Evolutionary conservation across 306 rosid genomes (phyloP), one percentile per base, ranked within the genome.

Genomic region (Fragaria ananassa): DNA sequence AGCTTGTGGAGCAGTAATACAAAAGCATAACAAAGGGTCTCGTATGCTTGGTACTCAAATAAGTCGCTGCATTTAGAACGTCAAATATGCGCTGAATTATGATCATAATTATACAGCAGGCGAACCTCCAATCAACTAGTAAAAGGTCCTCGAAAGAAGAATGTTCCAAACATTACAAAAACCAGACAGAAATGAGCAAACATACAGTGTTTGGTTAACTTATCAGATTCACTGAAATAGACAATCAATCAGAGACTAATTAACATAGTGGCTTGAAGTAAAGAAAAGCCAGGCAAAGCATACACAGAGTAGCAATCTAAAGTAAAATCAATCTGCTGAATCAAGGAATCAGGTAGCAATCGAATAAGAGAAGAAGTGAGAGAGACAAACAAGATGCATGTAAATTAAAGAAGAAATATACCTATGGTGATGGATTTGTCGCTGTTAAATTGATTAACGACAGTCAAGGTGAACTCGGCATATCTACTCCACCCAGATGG

Each of bases 401-500:
- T n/a, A 56, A 46, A 6, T 19, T 3, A 12, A 10, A 72, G 17
- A 5, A 50, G 21, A 35, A 37, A 15, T 4, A 62, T 37, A 72
- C 76, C 76, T 13, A 72, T 56, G 23, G 67, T 72, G 2, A 72
- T 56, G 8, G 76, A 56, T 34, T 72, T 54, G 58, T 72, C 23
- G 27, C 23, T 13, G 37, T 72, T 14, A 21, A 72, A 14, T 72
- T 72, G 76, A 57, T 72, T 72, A 9, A 72, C 76, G 9, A 72
- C 67, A 23, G 76, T 72, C 76, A 72, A 56, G 25, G 67, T 39
- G 51, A 72, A 72, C 9, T 72, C 66, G 2, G 76, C 66, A 56
- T 72, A 72, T 56, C 76, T 23, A 8, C 53, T 56, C 76, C 76
- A 72, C 53, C 67, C 67, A 23, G 53, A 56, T 56, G 67, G 76